Base-by-base conservation (phyloP, 768 basidiomycete species). In the Termitomyces sp. region DNA sequence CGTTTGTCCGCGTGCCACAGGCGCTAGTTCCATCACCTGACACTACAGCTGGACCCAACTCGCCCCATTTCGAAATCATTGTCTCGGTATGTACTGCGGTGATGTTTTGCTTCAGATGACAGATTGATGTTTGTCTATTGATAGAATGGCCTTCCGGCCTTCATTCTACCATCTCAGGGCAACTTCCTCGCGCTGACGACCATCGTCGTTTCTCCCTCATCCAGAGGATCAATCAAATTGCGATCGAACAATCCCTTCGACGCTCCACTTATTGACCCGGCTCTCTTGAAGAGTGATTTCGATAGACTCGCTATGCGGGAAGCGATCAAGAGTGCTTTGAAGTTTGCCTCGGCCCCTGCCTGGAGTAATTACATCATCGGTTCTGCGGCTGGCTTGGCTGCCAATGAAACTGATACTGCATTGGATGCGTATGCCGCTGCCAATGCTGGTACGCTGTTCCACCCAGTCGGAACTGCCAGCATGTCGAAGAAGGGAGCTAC, bases 191-290 rank as follows among this genome's bases (percentile, higher is more conserved):
- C 31, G 36, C 50, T 60, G 39, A 51, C 56, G 39, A 57, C 56
- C 10, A 51, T 51, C 18, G 56, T 57, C 33, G 56, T 56, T 13
- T 51, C 55, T 10, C 54, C 48, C 28, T 44, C 47, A 13, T 47
- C 54, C 10, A 33, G 62, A 22, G 62, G 58, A 37, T 52, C 62
- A 22, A 48, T 62, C 42, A 54, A 24, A 12, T 55, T 80, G 58
- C 73, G 66, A 45, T 75, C 77, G 2, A 72, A 66, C 22, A 65
- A 73, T 60, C 70, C 78, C n/a, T 81, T 81, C 68, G 71, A 68
- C 34, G 45, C 67, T 33, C 80, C 80, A 1, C 50, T 68, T 15
- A 79, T 83, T 66, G 75, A 83, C 64, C 77, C 79, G 1, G 74
- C 74, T 55, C 75, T 79, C 68, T 70, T 76, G 20, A 62, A 49